These are phyloP conservation scores for Lecanicillium sp. DNA, from an alignment of 2,329 filamentous ascomycete genomes.

Conservation along the genomic window DNA sequence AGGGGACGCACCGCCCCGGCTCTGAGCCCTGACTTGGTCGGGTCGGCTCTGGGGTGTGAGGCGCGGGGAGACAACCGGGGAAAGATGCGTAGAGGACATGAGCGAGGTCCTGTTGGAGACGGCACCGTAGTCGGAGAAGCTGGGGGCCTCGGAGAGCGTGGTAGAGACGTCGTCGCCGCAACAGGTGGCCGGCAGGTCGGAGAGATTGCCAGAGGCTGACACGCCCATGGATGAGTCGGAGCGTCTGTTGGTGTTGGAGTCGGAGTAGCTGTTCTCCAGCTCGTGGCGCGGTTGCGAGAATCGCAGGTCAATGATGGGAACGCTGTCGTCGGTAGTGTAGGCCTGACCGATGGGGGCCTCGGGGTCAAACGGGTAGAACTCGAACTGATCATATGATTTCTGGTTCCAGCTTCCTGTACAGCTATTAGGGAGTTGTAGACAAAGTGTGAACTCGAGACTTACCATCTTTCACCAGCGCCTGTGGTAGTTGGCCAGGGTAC, in stretches of 20 bases:
- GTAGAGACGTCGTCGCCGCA: slow-evolving; percentile 58
- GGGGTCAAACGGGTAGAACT: slow-evolving; percentile 48
- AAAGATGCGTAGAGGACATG: slow-evolving; percentile 65
- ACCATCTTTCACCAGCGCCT: slow-evolving; percentile 10
- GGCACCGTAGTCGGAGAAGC: slow-evolving; percentile 63
- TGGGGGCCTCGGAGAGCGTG: slow-evolving; percentile 59
- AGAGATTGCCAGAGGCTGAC: slow-evolving; percentile 59
- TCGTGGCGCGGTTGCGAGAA: slow-evolving; percentile 43
- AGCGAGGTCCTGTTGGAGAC: slow-evolving; percentile 63
- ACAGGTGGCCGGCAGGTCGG: slow-evolving; percentile 59
- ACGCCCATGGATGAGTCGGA: slow-evolving; percentile 70
- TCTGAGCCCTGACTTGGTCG: slow-evolving; percentile 57
- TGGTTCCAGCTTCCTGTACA: slow-evolving; percentile 37
- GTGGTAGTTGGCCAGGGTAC: slow-evolving; percentile 8
- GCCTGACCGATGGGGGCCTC: slow-evolving; percentile 58
- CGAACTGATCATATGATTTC: slow-evolving; percentile 51
- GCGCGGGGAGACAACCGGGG: slow-evolving; percentile 65
- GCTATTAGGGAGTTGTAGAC: not conserved
- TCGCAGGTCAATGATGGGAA: slow-evolving; percentile 56
- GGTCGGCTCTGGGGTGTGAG: slow-evolving; percentile 56
- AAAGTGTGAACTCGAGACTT: not conserved
- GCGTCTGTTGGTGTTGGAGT: slow-evolving; percentile 53
- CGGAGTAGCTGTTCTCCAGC: slow-evolving; percentile 44
- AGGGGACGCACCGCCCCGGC: slow-evolving; percentile 64
- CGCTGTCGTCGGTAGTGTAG: slow-evolving; percentile 56